phyloP scores from a whole-genome alignment of 2,329 filamentous ascomycete species.

The Scedosporium aurantiacum region DNA sequence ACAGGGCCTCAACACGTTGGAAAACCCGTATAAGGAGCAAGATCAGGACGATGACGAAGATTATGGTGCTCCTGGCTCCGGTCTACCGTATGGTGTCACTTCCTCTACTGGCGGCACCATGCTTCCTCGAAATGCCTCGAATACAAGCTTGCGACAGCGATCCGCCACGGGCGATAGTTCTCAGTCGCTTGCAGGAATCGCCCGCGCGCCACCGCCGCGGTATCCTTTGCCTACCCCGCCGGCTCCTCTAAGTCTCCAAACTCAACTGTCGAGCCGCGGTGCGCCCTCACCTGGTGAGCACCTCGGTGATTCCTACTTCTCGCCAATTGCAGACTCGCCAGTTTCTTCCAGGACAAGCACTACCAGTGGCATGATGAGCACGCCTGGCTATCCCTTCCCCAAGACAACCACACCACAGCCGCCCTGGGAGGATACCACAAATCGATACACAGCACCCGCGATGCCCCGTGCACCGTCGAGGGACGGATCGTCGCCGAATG shows the following conservation, averaged over 20 bases:
- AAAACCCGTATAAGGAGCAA: constrained; percentile 69
- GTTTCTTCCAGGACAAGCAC: constrained; percentile 65
- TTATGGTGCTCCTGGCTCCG: constrained; percentile 12
- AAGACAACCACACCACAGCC: constrained; percentile 60
- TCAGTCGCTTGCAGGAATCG: constrained; percentile 44
- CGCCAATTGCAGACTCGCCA: constrained; percentile 70
- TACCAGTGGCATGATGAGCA: constrained; percentile 59
- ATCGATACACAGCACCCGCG: constrained; percentile 80
- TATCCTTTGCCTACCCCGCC: constrained; percentile 56
- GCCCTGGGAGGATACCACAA: constrained; percentile 57
- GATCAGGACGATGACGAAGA: constrained; percentile 55
- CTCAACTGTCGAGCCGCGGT: constrained; percentile 26
- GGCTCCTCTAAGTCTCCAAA: constrained; percentile 58
- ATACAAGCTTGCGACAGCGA: constrained; percentile 61
- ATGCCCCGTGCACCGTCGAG: constrained; percentile 72
- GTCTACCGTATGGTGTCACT: constrained; percentile 5
- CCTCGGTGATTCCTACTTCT: constrained; percentile 82
- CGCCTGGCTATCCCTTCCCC: constrained; percentile 55
- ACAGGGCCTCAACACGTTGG: constrained; percentile 41
- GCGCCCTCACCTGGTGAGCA: constrained; percentile 50
- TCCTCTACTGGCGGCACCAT: constrained; percentile 26
- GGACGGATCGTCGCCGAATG: constrained; percentile 58
- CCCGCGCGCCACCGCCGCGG: constrained; percentile 54
- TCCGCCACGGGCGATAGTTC: constrained; percentile 65
- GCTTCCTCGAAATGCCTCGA: constrained; percentile 58